Evolutionary conservation across 2,329 filamentous ascomycete species (phyloP).

Genomic region (Fusarium citri): DNA sequence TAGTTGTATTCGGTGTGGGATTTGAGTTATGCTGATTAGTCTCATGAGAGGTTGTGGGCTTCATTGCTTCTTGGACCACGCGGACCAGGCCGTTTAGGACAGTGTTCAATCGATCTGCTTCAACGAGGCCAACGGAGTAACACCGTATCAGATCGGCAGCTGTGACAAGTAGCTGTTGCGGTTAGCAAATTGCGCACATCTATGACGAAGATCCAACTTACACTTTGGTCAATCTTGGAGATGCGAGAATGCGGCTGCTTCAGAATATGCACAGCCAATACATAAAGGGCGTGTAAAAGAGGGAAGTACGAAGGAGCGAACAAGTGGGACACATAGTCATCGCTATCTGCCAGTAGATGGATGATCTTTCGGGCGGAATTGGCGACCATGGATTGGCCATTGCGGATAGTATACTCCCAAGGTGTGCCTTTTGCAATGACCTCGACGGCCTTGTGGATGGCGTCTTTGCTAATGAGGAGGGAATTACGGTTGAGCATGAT

Average conservation of each 20-base stretch:
- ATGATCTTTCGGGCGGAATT: constrained; percentile 12
- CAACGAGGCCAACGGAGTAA: neutral
- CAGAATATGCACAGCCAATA: neutral
- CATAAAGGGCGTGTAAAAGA: constrained; percentile 1
- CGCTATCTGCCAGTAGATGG: neutral
- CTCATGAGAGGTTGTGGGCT: no score
- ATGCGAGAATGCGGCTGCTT: constrained; percentile 11
- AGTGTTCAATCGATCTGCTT: fast-evolving
- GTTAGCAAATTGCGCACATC: no score
- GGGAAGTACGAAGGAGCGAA: neutral
- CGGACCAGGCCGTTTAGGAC: neutral
- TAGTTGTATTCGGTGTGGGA: no score
- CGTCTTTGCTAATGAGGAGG: neutral
- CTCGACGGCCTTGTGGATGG: constrained; percentile 2
- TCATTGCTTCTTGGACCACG: constrained; percentile 10
- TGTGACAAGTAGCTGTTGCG: neutral
- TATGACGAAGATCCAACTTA: no score
- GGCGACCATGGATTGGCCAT: constrained; percentile 9
- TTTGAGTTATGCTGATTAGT: no score
- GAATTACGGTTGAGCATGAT: constrained; percentile 8
- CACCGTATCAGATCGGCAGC: neutral
- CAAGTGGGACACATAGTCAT: neutral
- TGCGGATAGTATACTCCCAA: constrained; percentile 4
- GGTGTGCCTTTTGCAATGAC: constrained; percentile 9
- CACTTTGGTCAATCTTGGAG: constrained; percentile 11